Conservation (phyloP, 2,329 filamentous ascomycete genomes). For the Coniochaeta ligniaria region DNA sequence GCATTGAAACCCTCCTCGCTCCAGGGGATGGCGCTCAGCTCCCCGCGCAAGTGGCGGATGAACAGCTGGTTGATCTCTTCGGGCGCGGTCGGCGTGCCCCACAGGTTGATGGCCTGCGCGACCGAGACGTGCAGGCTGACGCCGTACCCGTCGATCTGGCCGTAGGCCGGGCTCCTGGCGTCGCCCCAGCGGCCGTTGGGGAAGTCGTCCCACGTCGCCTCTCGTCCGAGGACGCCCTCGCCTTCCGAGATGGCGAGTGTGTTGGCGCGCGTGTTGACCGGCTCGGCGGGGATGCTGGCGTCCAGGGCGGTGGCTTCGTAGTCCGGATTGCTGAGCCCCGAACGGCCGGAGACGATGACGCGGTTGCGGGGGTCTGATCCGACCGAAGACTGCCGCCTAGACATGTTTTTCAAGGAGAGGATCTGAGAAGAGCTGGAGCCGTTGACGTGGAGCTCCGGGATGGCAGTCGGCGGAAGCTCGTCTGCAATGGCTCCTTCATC, state of each 20-base stretch:
- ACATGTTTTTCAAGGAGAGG: constrained; percentile 26
- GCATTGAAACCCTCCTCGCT: constrained; percentile 81
- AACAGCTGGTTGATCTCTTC: constrained; percentile 77
- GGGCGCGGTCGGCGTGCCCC: constrained; percentile 67
- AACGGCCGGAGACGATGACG: constrained; percentile 67
- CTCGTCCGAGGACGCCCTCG: constrained; percentile 78
- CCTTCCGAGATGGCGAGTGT: constrained; percentile 92
- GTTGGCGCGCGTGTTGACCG: constrained; percentile 71
- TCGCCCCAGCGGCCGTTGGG: constrained; percentile 96
- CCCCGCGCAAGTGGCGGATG: constrained; percentile 70
- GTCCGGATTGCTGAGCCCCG: constrained; percentile 46
- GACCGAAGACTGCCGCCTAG: constrained; percentile 66
- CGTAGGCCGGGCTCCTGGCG: constrained; percentile 85
- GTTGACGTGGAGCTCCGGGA: constrained; percentile 45
- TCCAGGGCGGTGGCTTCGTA: constrained; percentile 71
- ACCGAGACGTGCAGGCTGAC: constrained; percentile 89
- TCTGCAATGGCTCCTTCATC: constrained; percentile 45
- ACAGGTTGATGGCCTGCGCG: constrained; percentile 74
- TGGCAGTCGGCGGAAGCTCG: constrained; percentile 32
- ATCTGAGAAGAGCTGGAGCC: constrained; percentile 27
- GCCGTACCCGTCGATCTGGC: constrained; percentile 96
- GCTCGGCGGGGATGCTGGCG: constrained; percentile 66
- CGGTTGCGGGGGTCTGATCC: constrained; percentile 83
- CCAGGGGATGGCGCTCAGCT: constrained; percentile 81
- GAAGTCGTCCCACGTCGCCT: constrained; percentile 98